Evolutionary conservation across 305 asterid species (phyloP), one percentile per base, ranked within the genome.

Genomic region (Stenogyne calaminthoides): DNA sequence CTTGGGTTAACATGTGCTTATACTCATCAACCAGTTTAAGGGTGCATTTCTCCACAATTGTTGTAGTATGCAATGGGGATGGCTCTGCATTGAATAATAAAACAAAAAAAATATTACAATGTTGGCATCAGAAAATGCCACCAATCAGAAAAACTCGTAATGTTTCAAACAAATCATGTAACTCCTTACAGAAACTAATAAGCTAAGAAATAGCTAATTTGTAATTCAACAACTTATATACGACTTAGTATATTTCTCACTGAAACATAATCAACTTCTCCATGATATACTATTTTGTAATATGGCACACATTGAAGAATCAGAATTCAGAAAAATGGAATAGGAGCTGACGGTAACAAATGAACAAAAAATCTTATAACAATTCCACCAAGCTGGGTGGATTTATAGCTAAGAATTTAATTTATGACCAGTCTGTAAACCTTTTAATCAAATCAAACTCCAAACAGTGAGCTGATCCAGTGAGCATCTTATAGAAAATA

Each of bases 11-110:
- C 99, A 95, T 90, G 84, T 95, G 96, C 77, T 90, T 95, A 61
- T 90, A 95, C 85, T 94, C 99, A 73, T 91, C 99, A 32, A 91
- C 98, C 79, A 94, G 88, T 78, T 94, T 94, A 64, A 91, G 93
- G 70, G 99, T 94, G 85, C 99, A 94, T 79, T 94, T 94, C 92
- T 94, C 99, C 90, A 94, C 99, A 62, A 94, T 91, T 27, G 99
- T 94, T 39, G 97, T 93, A 6, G 99, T 94, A 81, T 94, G 93
- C 84, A 94, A 74, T 5, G 99, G 99, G 56, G 99, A 94, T 63
- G 99, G 99, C 84, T 94, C 99, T 94, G 91, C 83, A 84, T 62
- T 79, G 89, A 67, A 67, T 37, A 32, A 76, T 62, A 51, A 73
- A 14, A 58, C 19, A 71, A 71, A 37, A 51, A 37, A 19, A 62